A percentile compares a stretch with the other conserved stretches of the same genome.
Conservation (phyloP, 805 yeast genomes). For the Nakazawaea ambrosiae region DNA sequence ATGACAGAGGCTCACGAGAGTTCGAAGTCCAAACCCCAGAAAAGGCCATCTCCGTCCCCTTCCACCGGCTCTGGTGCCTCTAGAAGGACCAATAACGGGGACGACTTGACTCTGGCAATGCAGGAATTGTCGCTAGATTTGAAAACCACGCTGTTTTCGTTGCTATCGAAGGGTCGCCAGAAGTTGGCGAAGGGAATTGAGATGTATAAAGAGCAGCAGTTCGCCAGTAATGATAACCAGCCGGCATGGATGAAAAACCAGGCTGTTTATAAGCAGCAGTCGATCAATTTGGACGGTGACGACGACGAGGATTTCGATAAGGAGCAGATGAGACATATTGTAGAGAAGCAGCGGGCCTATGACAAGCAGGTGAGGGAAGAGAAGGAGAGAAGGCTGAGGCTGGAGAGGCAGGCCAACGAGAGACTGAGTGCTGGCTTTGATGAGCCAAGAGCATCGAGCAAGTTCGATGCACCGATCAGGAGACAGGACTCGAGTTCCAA, state of each 20-base stretch:
- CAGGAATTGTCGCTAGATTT: slow-evolving; percentile 50
- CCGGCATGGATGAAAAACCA: slow-evolving; percentile 79
- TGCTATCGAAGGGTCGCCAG: slow-evolving; percentile 52
- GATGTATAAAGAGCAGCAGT: slow-evolving; percentile 36
- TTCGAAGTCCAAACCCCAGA: slow-evolving; percentile 12
- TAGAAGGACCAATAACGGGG: slow-evolving; percentile 11
- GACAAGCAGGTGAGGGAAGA: slow-evolving; percentile 22
- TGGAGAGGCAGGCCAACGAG: neutral
- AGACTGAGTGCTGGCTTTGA: neutral
- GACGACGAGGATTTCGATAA: slow-evolving; percentile 40
- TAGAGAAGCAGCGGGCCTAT: slow-evolving; percentile 31
- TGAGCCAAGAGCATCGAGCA: neutral
- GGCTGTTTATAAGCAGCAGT: slow-evolving; percentile 36
- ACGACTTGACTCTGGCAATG: slow-evolving; percentile 33
- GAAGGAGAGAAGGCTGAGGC: slow-evolving; percentile 14
- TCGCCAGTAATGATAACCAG: slow-evolving; percentile 23
- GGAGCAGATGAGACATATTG: slow-evolving; percentile 32
- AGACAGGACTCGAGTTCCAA: neutral
- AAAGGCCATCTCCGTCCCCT: slow-evolving; percentile 5
- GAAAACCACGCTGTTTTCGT: slow-evolving; percentile 50
- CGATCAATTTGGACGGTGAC: slow-evolving; percentile 23
- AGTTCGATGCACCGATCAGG: slow-evolving; percentile 2
- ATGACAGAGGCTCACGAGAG: slow-evolving; percentile 52
- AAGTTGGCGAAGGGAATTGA: slow-evolving; percentile 58
- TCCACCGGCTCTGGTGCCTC: neutral